Evolutionary conservation across 139 green algal genomes (phyloP), one percentile per base, ranked within the genome.

Genomic region (Prasinococcaceae sp.): DNA sequence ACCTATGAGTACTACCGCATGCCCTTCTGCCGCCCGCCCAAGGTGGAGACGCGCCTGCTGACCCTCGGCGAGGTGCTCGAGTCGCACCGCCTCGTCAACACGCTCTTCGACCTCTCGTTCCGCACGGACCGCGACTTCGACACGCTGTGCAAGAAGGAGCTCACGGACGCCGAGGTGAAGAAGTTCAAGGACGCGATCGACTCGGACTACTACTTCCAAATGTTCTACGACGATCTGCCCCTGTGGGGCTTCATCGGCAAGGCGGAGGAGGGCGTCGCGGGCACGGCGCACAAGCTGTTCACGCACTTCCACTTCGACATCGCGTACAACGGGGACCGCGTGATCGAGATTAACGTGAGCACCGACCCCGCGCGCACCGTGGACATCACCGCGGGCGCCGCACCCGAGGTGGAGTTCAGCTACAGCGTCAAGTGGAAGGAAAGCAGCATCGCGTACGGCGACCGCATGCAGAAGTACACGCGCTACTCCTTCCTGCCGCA

Each of bases 151-250:
- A 76, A 62, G 4, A 78, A 82, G 50, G 65, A 66, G 27, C 70
- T 96, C 6, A 72, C 35, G 19, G n/a, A 25, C 2, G 66, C 81
- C 16, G 85, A 96, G 12, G 45, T 99, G 28, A 53, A 82, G 22
- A 72, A 74, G 35, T 84, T 97, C 23, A 59, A 83, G 0, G 62
- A 68, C n/a, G 68, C 83, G 6, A 68, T 95, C 8, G 62, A 72
- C 40, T 64, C 88, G 48, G 88, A 98, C 58, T 97, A 92, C 66
- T 98, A 98, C 72, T 98, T 97, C 58, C 87, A 95, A 76, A 84
- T 78, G 25, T 50, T 44, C 29, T 63, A 67, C 23, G 43, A 65
- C 37, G 86, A 94, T 57, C 75, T 99, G 40, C 92, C 92, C 1
- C 82, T 99, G 26, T 99, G 88, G 88, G 90, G 90, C 17, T 77